Percentiles rank a stretch among this genome's conserved stretches.
These are phyloP conservation scores for Penicillium sp. DNA, from an alignment of 2,329 filamentous ascomycete species.

Conservation along the genomic window DNA sequence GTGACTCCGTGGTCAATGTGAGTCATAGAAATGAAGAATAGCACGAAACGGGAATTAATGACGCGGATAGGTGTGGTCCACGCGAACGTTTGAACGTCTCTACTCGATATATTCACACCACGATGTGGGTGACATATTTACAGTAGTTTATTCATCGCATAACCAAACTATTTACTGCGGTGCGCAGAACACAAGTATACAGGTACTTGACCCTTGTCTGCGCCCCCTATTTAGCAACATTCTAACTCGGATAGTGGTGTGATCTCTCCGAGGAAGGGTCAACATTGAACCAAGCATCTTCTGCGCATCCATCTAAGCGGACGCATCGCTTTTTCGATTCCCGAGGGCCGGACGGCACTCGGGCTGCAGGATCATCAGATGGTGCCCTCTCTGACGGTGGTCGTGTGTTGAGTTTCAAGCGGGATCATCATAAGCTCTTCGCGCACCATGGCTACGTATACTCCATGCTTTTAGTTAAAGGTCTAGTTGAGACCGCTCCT, in stretches of 20 bases:
- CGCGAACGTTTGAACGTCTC: conserved; percentile 68
- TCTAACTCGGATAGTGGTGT: conserved; percentile 63
- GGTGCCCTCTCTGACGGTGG: conserved; percentile 55
- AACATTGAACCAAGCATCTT: conserved; percentile 63
- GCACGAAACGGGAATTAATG: conserved; percentile 10
- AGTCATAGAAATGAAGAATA: conserved; percentile 12
- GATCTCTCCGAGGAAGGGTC: conserved; percentile 62
- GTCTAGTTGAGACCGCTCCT: conserved; percentile 66
- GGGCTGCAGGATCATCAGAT: conserved; percentile 66
- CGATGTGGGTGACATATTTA: conserved; percentile 94
- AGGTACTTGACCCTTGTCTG: conserved; percentile 45
- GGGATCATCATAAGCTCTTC: conserved; percentile 77
- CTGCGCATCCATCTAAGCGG: conserved; percentile 70
- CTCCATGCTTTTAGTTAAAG: conserved; percentile 84
- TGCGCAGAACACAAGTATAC: conserved; percentile 89
- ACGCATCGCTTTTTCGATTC: conserved; percentile 94
- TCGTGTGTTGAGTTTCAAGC: conserved; percentile 74
- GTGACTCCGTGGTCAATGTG: conserved; percentile 87
- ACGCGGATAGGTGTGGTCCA: conserved; percentile 69
- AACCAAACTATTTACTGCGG: conserved; percentile 85
- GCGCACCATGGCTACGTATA: conserved; percentile 96
- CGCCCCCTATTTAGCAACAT: neutral
- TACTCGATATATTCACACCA: conserved; percentile 92
- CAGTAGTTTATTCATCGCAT: conserved; percentile 79
- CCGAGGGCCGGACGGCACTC: conserved; percentile 74